Base-by-base conservation (phyloP, 2,329 filamentous ascomycete species). In the Claviceps maximensis region DNA sequence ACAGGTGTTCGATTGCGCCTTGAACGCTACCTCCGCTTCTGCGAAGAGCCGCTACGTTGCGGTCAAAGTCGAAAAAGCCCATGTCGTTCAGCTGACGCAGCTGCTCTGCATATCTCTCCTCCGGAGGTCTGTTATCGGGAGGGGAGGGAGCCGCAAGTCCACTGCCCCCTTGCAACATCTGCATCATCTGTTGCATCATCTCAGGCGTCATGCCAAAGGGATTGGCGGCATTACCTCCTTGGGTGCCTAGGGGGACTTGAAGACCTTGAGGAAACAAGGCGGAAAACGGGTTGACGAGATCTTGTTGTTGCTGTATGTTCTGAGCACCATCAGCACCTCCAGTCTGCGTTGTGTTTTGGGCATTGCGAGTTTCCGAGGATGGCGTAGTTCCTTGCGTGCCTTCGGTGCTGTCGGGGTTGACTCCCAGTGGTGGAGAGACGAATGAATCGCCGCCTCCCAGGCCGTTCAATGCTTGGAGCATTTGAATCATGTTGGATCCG, bases 51-150 rank as follows among this genome's bases (percentile, higher is more conserved):
- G 86, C 83, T 33, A 98, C 82, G 61, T 98, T 98, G 60, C 87
- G 75, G 51, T 98, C 91, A 64, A 97, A 98, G 65, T 98, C 90
- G 66, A 83, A 95, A 71, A 98, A 98, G 3, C 93, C 93, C 93
- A 98, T 98, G 59, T 97, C 93, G 67, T 98, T 98, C 57, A 98
- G 73, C 71, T 97, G 89, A 55, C 89, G 78, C 49, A 98, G 74
- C 70, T 98, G 91, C 33, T 87, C 83, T 3, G 87, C 89, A 62
- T 95, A 98, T 55, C 88, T 77, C 69, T 97, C 93, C 74, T 98
- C 93, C 0, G 93, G 91, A 4, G 93, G 90, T 57, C 91, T 79
- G 63, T 78, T 95, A 69, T 98, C 93, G 2, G 78, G 69, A 5
- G 89, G 86, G 19, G 79, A 70, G 13, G 78, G 68, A 2, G 77